Percentiles rank a stretch among this genome's conserved stretches.
Conservation (phyloP, 1,284 basidiomycete genomes). For the Pholiota adiposa region DNA sequence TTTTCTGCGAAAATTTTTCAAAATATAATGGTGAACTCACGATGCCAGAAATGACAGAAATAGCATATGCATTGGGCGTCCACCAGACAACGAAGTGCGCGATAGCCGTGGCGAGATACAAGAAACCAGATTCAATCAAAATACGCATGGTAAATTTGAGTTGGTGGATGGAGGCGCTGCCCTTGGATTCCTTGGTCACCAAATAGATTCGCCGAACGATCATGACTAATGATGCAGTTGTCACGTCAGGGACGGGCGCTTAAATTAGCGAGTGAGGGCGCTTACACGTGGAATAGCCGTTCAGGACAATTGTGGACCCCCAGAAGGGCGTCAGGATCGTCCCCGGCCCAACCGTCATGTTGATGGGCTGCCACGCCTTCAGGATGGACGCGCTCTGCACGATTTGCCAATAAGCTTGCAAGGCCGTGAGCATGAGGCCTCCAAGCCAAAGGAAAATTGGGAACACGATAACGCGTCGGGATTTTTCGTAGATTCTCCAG, state of each 20-base stretch:
- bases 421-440: slow-evolving; percentile 11
- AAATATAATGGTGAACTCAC: slow-evolving; percentile 5
- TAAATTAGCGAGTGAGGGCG: background rate
- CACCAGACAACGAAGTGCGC: slow-evolving; percentile 19
- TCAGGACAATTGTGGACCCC: slow-evolving; percentile 16
- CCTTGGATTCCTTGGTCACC: background rate
- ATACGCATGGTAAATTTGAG: slow-evolving; percentile 14
- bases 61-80: slow-evolving; percentile 13
- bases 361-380: slow-evolving; percentile 15
- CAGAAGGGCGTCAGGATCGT: slow-evolving; percentile 19
- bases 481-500: slow-evolving; percentile 11
- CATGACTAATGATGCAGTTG: background rate
- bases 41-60: slow-evolving; percentile 12
- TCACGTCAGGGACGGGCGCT: background rate
- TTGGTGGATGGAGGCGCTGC: background rate
- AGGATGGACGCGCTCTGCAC: slow-evolving; percentile 13
- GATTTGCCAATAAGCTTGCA: slow-evolving; percentile 19
- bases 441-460: slow-evolving; percentile 17
- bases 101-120: slow-evolving; percentile 8
- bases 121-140: slow-evolving; percentile 16
- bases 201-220: slow-evolving; percentile 15
- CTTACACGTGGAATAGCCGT: slow-evolving; percentile 17
- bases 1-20: no score
- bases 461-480: slow-evolving; percentile 6
- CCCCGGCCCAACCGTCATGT: slow-evolving; percentile 17